Base-by-base conservation (phyloP, 768 basidiomycete genomes). In the Kwoniella europaea region DNA sequence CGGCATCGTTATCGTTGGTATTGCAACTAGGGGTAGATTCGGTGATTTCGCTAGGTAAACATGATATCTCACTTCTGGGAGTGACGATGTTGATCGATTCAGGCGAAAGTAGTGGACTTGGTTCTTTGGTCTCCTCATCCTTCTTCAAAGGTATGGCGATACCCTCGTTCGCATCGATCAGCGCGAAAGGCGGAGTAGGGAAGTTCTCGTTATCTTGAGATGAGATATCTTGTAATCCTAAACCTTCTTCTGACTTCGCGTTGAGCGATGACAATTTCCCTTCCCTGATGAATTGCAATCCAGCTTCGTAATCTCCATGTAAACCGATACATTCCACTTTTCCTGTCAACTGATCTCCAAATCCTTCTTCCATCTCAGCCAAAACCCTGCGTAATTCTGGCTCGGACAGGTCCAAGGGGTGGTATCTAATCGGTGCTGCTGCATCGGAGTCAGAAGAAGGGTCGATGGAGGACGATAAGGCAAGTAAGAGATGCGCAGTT, bases 401-500 rank as follows among this genome's bases (percentile, higher is more conserved):
- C 74, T 90, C 87, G 82, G 97, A 94, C 41, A 98, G 89, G 80
- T 98, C 97, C 63, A 99, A 91, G 20, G 96, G 94, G 85, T 91
- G 93, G 82, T 94, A 95, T 1, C 89, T 91, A 77, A 91, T 88
- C 1, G 90, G 88, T 2, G 89, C 84, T 1, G 80, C 74, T 0
- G 81, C 65, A 12, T 53, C 46, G 20, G 86, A 79, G 7, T 89
- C 86, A 16, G 46, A 22, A 15, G 64, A 24, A 13, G 72, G 60
- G 10, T 74, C 81, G 35, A 79, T 75, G 57, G 72, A 69, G 50
- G 79, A 81, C 63, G 93, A 88, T 18, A 95, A 85, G 1, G 91
- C 91, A 22, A 85, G 86, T 24, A 97, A 87, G 61, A 99, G 87
- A 78, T 91, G 89, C 7, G 92, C 92, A 0, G 94, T 95, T 86